Base-by-base conservation (phyloP, 352 stramenopile genomes). In the Pythium biforme region DNA sequence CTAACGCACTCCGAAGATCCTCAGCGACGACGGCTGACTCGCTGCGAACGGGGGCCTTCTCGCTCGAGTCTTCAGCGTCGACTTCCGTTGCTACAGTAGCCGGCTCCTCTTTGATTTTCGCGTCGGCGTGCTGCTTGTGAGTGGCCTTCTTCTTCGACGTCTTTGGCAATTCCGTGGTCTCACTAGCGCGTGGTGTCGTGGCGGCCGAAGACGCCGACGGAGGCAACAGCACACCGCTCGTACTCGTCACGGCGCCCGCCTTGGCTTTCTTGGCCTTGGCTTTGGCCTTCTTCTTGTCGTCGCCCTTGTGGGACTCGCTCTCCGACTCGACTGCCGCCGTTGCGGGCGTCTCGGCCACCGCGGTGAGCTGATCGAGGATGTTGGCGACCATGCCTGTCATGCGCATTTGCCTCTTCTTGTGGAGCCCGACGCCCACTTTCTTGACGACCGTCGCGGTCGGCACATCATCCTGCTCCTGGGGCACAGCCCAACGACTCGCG, bases 351-450 rank as follows among this genome's bases (percentile, higher is more conserved):
- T 69, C 62, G 22, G 54, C 48, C 2, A 65, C 49, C 4, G 34
- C 43, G 25, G 59, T 65, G 17, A 88, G 68, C 46, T 70, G 73
- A 39, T 90, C 79, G 3, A 88, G 64, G 29, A 90, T 86, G 14
- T 72, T 65, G 20, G 79, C 81, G n/a, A 80, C 79, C 79, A 88
- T 86, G 17, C 74, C 71, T 4, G 81, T 85, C 49, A 90, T 72
- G 46, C 75, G 77, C 40, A 89, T 67, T 25, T 73, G 66, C 14
- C 71, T 69, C 48, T 81, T 69, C 48, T 83, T 88, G 47, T 83
- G 73, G 9, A 55, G 47, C 1, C 73, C 81, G 17, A 85, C 25
- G 27, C 62, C 62, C 17, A 70, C 64, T 43, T 83, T 90, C 62
- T 85, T 87, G 48, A 76, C 79, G 2, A 86, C 65, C 0, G 73